These are phyloP conservation scores for Fonsecaea nubica DNA, from an alignment of 2,329 filamentous ascomycete genomes.

Conservation along the genomic window DNA sequence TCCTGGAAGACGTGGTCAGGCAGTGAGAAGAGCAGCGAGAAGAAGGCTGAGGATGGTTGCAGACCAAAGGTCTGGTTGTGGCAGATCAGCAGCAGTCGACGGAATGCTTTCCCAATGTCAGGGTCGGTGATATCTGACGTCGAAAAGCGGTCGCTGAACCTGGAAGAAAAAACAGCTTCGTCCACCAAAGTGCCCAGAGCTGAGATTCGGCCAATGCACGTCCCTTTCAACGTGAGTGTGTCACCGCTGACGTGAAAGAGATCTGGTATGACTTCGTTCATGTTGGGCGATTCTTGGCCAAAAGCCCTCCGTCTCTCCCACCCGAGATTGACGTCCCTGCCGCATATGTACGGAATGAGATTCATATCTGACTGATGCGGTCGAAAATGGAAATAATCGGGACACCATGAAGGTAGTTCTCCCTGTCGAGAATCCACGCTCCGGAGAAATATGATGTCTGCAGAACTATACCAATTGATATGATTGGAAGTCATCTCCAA, in stretches of 20 bases:
- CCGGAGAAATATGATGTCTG: slow-evolving; percentile 33
- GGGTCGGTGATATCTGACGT: slow-evolving; percentile 10
- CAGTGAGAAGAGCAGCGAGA: slow-evolving; percentile 27
- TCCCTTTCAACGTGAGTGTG: slow-evolving; percentile 26
- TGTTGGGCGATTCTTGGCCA: slow-evolving; percentile 19
- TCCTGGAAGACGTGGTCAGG: slow-evolving; percentile 23
- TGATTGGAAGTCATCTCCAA: slow-evolving; percentile 32
- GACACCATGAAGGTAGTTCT: slow-evolving; percentile 30
- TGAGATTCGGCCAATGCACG: slow-evolving; percentile 23
- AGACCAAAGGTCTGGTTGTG: slow-evolving; percentile 30
- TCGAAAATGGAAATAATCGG: slow-evolving; percentile 32
- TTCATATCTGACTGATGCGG: slow-evolving; percentile 25
- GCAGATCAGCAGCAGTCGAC: slow-evolving; percentile 30
- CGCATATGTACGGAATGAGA: slow-evolving; percentile 26
- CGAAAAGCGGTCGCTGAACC: background rate
- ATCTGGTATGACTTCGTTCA: slow-evolving; percentile 26
- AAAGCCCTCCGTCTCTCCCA: slow-evolving; percentile 33
- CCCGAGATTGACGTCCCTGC: slow-evolving; percentile 27
- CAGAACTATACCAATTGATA: slow-evolving; percentile 30
- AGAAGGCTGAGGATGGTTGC: slow-evolving; percentile 23
- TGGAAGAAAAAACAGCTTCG: background rate
- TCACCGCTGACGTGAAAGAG: slow-evolving; percentile 20
- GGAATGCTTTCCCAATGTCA: slow-evolving; percentile 28
- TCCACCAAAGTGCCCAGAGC: slow-evolving; percentile 20
- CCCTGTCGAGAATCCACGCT: slow-evolving; percentile 17